phyloP scores from a whole-genome alignment of 164 flowering plant genomes.

The Dillenia suffruticosa region DNA sequence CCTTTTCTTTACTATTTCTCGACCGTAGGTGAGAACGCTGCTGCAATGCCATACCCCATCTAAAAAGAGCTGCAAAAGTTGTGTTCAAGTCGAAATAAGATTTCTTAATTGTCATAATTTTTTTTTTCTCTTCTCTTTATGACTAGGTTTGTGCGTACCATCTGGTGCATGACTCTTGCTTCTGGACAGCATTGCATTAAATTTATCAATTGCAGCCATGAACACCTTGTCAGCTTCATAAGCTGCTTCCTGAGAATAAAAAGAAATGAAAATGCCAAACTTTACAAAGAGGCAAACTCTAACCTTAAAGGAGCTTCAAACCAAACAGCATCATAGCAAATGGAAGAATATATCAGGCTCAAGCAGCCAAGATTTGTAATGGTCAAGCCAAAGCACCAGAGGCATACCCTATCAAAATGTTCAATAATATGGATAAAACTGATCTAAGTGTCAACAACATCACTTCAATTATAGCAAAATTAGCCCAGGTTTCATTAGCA shows the following conservation, averaged over 20 bases:
- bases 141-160: constrained; percentile 41
- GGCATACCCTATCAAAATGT: no score
- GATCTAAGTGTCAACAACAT: no score
- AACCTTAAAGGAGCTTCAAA: no score
- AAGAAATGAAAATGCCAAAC: neutral
- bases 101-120: neutral
- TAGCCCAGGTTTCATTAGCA: no score
- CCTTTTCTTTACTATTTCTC: constrained; percentile 58
- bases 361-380: no score
- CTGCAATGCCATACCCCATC: constrained; percentile 85
- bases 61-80: constrained; percentile 63
- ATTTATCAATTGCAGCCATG: constrained; percentile 91
- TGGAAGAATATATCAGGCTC: no score
- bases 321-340: no score
- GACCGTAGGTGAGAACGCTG: constrained; percentile 76
- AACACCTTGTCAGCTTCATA: constrained; percentile 87
- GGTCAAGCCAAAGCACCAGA: no score
- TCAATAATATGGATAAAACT: no score
- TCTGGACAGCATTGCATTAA: constrained; percentile 88
- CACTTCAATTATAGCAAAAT: no score
- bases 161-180: constrained; percentile 74
- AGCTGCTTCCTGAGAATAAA: constrained; percentile 68
- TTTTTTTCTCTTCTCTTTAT: neutral
- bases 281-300: no score
- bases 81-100: neutral